Evolutionary conservation across 2,329 filamentous ascomycete genomes (phyloP), one percentile per base, ranked within the genome.

Genomic region (Penicillium sp.): DNA sequence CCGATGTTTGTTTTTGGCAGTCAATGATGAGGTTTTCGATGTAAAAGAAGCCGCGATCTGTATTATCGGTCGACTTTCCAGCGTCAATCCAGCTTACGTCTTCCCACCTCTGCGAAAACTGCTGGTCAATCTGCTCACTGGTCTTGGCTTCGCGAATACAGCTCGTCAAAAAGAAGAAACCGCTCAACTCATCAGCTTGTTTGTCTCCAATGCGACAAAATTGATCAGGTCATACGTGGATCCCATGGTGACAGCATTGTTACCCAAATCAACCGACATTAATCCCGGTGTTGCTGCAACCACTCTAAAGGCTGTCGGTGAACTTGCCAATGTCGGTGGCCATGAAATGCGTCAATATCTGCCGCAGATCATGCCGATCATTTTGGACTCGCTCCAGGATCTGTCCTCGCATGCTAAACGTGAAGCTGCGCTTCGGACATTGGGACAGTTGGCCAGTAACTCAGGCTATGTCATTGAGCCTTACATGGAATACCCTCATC

Each of bases 381-480:
- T 99, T 64, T 87, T 99, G 55, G 89, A 94, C 57, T 92, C 93
- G 27, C 79, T 99, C 48, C 93, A 99, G 72, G 94, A 99, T 69
- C 87, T 97, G 64, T 91, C 91, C 61, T 96, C 93, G 3, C 87
- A 90, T 43, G 81, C 86, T 42, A 97, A 97, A 75, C 86, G 94
- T 51, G 92, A 96, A 72, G 90, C 95, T 6, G 93, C 94, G 3
- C 79, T 99, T 30, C 89, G 90, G 61, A 94, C 94, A 0, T 81
- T 99, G 0, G 93, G 93, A 18, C 92, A 97, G 69, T 78, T 99
- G 51, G 91, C 94, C 6, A 96, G 91, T 68, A 97, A 96, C 73
- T 94, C 92, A 11, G 94, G 95, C 63, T 99, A 99, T 75, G 95
- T 99, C 48, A 97, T 99, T 56, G 86, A 92, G 52, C 95, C 95